Evolutionary conservation across 2,329 filamentous ascomycete species (phyloP).

Genomic region (Beauveria bassiana): DNA sequence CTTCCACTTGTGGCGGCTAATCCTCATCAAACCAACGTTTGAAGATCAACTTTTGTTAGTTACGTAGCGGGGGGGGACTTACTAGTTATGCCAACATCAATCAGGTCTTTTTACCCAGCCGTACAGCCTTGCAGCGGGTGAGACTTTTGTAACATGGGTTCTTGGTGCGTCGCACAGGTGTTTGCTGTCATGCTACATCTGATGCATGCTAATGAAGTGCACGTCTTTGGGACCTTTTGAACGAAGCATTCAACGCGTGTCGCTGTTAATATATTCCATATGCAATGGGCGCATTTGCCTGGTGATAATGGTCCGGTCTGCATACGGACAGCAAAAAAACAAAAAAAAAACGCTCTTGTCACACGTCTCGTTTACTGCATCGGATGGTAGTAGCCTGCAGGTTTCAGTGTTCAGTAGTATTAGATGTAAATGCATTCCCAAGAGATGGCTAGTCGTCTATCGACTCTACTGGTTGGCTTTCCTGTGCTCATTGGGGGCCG

Average conservation of each 20-base stretch:
- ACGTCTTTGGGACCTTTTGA: background rate
- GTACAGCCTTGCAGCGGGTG: background rate
- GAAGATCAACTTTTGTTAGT: background rate
- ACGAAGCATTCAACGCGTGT: too few relatives aligned
- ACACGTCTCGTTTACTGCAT: too few relatives aligned
- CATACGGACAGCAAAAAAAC: too few relatives aligned
- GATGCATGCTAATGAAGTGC: background rate
- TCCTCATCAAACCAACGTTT: too few relatives aligned
- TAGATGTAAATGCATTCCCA: background rate
- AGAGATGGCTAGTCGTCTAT: background rate
- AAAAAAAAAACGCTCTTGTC: too few relatives aligned
- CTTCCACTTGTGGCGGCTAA: too few relatives aligned
- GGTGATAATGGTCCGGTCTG: too few relatives aligned
- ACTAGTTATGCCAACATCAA: background rate
- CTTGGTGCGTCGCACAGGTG: background rate
- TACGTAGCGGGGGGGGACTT: background rate
- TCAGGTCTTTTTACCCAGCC: background rate
- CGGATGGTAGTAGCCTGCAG: background rate
- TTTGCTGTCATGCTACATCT: constrained; percentile 1
- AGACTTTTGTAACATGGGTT: background rate
- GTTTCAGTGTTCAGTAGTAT: background rate
- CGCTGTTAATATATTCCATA: too few relatives aligned
- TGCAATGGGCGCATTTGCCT: too few relatives aligned
- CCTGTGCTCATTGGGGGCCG: background rate
- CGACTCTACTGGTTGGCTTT: background rate